Conservation (phyloP, 495 filamentous ascomycete genomes). For the Talaromyces thailandensis region DNA sequence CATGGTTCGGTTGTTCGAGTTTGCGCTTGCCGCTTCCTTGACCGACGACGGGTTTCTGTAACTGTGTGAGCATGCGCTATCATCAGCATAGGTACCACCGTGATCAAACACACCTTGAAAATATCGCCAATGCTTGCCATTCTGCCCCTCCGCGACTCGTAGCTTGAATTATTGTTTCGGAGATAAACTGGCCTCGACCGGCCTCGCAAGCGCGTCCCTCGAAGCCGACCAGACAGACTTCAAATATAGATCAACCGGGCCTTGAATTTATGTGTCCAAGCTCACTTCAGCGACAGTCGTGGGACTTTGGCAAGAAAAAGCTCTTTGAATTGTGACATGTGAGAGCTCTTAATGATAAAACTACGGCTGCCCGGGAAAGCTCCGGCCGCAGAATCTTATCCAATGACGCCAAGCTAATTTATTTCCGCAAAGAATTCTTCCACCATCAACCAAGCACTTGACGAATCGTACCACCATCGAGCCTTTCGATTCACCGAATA, state of each 20-base stretch:
- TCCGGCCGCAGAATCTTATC: conserved; percentile 21
- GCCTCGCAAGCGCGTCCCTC: background rate
- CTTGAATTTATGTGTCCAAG: background rate
- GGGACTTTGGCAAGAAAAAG: background rate
- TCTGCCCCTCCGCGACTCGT: background rate
- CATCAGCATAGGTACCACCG: background rate
- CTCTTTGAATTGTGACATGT: background rate
- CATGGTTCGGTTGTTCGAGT: conserved; percentile 53
- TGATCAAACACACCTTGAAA: conserved; percentile 56
- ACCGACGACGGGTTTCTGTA: conserved; percentile 32
- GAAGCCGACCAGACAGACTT: background rate
- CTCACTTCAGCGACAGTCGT: background rate
- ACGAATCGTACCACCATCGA: background rate
- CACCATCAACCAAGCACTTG: background rate
- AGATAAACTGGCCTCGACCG: background rate
- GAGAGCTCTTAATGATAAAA: conserved; percentile 6
- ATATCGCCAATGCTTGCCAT: conserved; percentile 78
- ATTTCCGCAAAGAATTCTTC: conserved; percentile 32
- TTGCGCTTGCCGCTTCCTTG: conserved; percentile 61
- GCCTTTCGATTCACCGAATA: background rate
- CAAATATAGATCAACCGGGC: background rate
- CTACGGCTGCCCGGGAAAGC: conserved; percentile 28
- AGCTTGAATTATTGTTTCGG: background rate
- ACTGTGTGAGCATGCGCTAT: background rate
- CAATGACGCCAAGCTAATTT: conserved; percentile 25